phyloP scores from a whole-genome alignment of 2,329 filamentous ascomycete genomes.

The Trichoderma semiorbis region DNA sequence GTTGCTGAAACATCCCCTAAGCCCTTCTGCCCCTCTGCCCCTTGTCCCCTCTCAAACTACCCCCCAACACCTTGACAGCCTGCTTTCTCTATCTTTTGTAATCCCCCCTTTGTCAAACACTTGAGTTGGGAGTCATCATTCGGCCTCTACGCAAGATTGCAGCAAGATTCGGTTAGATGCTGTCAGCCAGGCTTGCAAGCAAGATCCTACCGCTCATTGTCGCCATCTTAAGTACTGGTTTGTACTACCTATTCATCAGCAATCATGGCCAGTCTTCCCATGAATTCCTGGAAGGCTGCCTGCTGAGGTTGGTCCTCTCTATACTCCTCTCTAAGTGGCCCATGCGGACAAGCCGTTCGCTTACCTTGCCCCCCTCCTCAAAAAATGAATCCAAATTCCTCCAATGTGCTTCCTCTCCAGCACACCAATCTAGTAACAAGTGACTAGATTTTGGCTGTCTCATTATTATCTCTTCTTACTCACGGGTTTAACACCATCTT shows the following conservation, averaged over 20 bases:
- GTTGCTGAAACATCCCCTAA: not conserved
- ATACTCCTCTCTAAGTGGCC: not conserved
- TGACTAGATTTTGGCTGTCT: not conserved
- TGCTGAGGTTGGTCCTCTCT: slow-evolving; percentile 11
- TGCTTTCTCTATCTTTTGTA: not conserved
- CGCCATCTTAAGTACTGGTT: not conserved
- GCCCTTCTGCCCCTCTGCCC: not conserved
- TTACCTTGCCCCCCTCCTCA: not conserved
- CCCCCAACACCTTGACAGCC: not conserved
- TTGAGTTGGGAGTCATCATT: not conserved
- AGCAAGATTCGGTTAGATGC: not conserved
- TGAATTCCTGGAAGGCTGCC: not conserved
- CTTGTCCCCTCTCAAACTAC: not conserved
- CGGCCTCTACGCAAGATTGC: not conserved
- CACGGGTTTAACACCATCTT: not conserved
- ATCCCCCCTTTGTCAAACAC: not conserved
- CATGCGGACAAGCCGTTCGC: not conserved
- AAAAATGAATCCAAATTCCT: not conserved
- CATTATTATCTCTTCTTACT: not conserved
- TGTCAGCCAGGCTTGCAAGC: not conserved
- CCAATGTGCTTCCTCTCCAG: not conserved
- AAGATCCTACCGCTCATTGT: not conserved
- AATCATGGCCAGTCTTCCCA: not conserved
- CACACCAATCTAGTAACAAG: not conserved
- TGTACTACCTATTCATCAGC: not conserved